These are phyloP conservation scores for Lepidium didymum DNA, from an alignment of 345 rosid species.

Conservation along the genomic window DNA sequence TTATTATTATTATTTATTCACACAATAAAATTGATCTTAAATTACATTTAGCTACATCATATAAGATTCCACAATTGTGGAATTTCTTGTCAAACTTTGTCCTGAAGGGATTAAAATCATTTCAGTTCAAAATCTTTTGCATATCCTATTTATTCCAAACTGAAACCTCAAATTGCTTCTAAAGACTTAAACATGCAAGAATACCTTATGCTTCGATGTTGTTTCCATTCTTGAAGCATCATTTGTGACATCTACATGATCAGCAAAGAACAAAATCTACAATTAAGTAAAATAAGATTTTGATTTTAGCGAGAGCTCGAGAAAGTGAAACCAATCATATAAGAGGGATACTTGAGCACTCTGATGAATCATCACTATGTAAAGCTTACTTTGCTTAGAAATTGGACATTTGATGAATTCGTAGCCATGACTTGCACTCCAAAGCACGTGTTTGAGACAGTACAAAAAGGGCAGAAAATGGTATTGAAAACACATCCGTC, in stretches of 20 bases:
- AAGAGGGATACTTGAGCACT: not conserved
- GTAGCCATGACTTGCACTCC: constrained; percentile 83
- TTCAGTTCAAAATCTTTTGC: not conserved
- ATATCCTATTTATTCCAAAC: not conserved
- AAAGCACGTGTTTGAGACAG: constrained; percentile 44
- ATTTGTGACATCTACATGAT: constrained; percentile 39
- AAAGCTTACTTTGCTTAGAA: constrained; percentile 56
- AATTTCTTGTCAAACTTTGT: not conserved
- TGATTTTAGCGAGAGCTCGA: not conserved
- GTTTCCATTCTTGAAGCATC: constrained; percentile 27
- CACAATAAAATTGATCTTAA: not conserved
- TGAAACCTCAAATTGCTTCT: not conserved
- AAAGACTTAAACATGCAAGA: not conserved
- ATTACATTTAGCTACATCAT: not conserved
- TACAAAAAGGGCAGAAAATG: constrained; percentile 78
- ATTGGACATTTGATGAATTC: constrained; percentile 64
- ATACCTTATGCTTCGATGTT: constrained; percentile 32
- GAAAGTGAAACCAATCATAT: not conserved
- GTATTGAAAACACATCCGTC: constrained; percentile 88
- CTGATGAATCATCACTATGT: not conserved
- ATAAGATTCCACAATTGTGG: not conserved
- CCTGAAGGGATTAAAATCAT: not conserved
- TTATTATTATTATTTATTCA: not conserved
- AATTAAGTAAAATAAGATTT: not conserved
- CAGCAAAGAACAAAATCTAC: constrained; percentile 58